phyloP scores from a whole-genome alignment of 176 grass and related monocot genomes.

The Triticum dicoccoides region DNA sequence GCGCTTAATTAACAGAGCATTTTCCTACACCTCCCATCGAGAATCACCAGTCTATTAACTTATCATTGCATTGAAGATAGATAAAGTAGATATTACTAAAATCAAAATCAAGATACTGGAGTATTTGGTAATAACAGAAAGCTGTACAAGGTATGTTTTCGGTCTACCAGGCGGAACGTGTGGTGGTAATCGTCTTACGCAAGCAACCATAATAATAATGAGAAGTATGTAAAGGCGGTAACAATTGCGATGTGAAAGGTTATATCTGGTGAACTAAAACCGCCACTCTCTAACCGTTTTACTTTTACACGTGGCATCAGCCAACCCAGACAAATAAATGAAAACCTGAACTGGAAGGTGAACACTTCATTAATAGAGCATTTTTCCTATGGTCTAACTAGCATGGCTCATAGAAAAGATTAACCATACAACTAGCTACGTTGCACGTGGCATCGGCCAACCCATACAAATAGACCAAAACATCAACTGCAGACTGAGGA shows the following conservation, averaged over 20 bases:
- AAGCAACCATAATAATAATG: neutral
- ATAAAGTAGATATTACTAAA: neutral
- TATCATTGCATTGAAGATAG: neutral
- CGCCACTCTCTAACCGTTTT: too few species aligned
- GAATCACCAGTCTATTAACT: too few species aligned
- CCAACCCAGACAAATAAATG: neutral
- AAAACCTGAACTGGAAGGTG: neutral
- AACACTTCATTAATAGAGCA: neutral
- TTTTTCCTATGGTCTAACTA: too few species aligned
- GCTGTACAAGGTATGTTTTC: neutral
- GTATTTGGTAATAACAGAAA: neutral
- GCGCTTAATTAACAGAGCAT: neutral
- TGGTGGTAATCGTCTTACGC: neutral
- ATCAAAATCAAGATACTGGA: neutral
- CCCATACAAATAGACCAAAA: neutral
- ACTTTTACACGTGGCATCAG: neutral
- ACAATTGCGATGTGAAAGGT: neutral
- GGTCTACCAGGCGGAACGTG: too few species aligned
- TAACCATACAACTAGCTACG: too few species aligned
- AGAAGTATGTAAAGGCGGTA: neutral
- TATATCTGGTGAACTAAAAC: neutral
- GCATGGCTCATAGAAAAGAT: too few species aligned
- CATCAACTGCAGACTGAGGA: neutral
- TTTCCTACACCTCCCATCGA: too few species aligned
- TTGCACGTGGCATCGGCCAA: neutral